phyloP scores from a whole-genome alignment of 2,329 filamentous ascomycete genomes.

The Meredithiella fracta region DNA sequence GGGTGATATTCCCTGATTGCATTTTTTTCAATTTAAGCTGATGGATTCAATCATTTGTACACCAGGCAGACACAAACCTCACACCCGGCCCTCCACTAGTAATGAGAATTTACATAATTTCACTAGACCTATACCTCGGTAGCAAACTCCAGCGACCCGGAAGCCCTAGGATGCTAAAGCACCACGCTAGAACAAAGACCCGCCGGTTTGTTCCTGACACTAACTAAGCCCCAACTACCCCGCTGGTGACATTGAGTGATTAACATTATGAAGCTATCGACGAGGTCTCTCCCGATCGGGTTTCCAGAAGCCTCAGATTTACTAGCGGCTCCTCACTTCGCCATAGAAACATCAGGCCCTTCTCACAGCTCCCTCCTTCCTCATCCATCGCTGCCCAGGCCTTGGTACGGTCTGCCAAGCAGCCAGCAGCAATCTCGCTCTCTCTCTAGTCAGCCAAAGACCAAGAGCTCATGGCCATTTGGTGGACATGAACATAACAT shows the following conservation, averaged over 20 bases:
- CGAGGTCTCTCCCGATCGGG: too few relatives aligned
- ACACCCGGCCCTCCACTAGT: not conserved
- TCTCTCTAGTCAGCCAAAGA: too few relatives aligned
- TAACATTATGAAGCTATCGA: not conserved
- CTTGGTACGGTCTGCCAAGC: too few relatives aligned
- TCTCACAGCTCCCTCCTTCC: too few relatives aligned
- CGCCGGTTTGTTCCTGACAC: not conserved
- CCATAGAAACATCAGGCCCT: too few relatives aligned
- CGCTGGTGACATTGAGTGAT: not conserved
- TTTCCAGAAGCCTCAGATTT: too few relatives aligned
- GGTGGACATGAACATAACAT: too few relatives aligned
- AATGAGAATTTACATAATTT: not conserved
- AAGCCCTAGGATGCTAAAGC: not conserved
- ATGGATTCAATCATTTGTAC: not conserved
- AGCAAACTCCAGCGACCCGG: not conserved
- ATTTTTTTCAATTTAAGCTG: not conserved
- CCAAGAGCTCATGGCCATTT: too few relatives aligned
- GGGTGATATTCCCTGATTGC: not conserved
- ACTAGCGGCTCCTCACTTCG: too few relatives aligned
- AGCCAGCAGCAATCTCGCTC: too few relatives aligned
- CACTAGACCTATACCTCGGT: not conserved
- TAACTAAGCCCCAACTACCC: not conserved
- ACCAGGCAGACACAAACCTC: not conserved
- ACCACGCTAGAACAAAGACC: not conserved
- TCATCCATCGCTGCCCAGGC: too few relatives aligned